These are phyloP conservation scores for Pontederia paniculata DNA, from an alignment of 176 grass and related monocot species.

Conservation along the genomic window DNA sequence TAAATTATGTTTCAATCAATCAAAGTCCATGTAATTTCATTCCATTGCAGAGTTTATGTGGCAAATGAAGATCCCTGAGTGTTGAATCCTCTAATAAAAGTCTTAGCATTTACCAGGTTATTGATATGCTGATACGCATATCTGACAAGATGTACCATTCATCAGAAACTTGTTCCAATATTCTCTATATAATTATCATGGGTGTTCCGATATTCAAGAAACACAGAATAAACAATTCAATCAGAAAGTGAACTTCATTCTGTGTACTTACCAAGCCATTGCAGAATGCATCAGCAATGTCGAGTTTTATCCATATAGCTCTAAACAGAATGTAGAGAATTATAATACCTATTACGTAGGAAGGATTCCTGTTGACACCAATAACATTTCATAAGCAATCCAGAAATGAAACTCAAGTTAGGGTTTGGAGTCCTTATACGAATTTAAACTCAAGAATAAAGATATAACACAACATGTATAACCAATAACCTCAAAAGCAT, in stretches of 20 bases:
- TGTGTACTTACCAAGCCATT: conserved; percentile 16
- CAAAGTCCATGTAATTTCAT: too few relatives aligned
- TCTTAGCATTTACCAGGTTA: too few relatives aligned
- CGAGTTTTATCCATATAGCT: conserved; percentile 15
- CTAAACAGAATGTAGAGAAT: conserved; percentile 1
- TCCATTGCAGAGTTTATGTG: too few relatives aligned
- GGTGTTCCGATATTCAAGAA: not conserved
- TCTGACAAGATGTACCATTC: too few relatives aligned
- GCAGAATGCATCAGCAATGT: conserved; percentile 1
- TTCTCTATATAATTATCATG: too few relatives aligned
- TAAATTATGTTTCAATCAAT: too few relatives aligned
- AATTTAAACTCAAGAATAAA: not conserved
- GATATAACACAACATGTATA: not conserved
- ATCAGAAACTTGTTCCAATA: too few relatives aligned
- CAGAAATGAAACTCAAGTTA: not conserved
- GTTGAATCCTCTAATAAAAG: too few relatives aligned
- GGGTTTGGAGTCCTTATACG: not conserved
- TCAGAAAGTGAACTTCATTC: not conserved
- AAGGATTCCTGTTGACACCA: conserved; percentile 17
- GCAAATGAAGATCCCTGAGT: too few relatives aligned
- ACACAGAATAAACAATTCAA: not conserved
- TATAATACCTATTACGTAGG: conserved; percentile 12
- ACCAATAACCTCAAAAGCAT: conserved; percentile 13
- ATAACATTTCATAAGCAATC: not conserved
- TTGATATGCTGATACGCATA: too few relatives aligned